These are phyloP conservation scores for Pseudogymnoascus sp. DNA, from an alignment of 2,329 filamentous ascomycete genomes.

Conservation along the genomic window DNA sequence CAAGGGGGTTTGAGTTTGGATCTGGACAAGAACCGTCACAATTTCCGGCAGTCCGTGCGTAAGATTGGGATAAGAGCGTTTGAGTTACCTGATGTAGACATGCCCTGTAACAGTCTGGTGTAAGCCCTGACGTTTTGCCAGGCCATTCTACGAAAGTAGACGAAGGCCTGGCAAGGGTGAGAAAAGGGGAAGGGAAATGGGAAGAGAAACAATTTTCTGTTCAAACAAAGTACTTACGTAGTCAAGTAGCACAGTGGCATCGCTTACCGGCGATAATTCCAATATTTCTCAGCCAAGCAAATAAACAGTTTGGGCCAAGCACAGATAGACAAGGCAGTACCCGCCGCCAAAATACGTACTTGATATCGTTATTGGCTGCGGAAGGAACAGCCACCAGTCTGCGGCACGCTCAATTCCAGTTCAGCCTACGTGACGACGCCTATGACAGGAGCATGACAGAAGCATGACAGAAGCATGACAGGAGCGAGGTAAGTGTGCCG, in stretches of 20 bases:
- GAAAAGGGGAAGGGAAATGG: neutral
- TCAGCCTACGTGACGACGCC: neutral
- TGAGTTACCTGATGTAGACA: neutral
- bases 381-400: neutral
- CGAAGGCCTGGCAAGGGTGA: neutral
- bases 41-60: slow-evolving; percentile 9
- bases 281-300: slow-evolving; percentile 4
- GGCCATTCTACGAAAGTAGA: neutral
- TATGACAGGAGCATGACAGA: too few relatives aligned
- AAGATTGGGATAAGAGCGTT: slow-evolving; percentile 3
- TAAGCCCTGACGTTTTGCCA: neutral
- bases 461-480: neutral
- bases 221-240: neutral
- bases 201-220: neutral
- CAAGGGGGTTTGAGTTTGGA: neutral
- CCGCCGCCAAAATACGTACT: neutral
- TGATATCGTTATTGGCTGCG: neutral
- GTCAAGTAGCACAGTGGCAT: neutral
- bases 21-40: neutral
- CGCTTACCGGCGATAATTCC: neutral
- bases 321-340: neutral
- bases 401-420: neutral
- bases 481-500: neutral
- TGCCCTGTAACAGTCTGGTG: neutral
- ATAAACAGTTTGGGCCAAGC: neutral